phyloP scores from a whole-genome alignment of 129 eudicot genomes.

The Erigeron canadensis region DNA sequence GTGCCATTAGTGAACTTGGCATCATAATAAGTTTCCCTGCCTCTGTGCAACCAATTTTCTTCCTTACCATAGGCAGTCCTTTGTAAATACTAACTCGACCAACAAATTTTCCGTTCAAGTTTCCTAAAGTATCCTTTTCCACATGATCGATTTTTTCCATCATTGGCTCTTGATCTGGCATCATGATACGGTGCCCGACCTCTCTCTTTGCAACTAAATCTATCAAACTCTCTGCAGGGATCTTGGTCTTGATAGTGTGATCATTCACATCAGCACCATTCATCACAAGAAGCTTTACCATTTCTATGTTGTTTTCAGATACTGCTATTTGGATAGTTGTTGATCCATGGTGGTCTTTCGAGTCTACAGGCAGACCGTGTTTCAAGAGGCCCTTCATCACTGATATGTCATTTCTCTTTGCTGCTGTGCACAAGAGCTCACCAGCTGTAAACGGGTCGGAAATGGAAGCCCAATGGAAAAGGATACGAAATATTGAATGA shows the following conservation, averaged over 20 bases:
- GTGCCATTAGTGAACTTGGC: constrained; percentile 68
- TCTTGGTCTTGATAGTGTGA: constrained; percentile 27
- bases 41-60: constrained; percentile 42
- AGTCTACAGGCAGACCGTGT: constrained; percentile 73
- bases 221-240: constrained; percentile 42
- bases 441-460: constrained; percentile 80
- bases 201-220: constrained; percentile 63
- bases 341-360: constrained; percentile 63
- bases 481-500: constrained; percentile 64
- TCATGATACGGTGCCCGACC: constrained; percentile 58
- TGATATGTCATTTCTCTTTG: constrained; percentile 56
- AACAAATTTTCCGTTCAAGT: constrained; percentile 25
- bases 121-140: constrained; percentile 32
- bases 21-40: constrained; percentile 73
- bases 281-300: constrained; percentile 59
- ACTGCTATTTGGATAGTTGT: constrained; percentile 70
- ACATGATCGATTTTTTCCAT: constrained; percentile 4
- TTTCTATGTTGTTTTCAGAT: constrained; percentile 51
- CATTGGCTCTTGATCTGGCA: constrained; percentile 41
- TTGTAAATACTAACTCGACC: constrained; percentile 68
- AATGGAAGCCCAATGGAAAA: constrained; percentile 82
- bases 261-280: constrained; percentile 67
- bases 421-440: constrained; percentile 70
- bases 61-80: constrained; percentile 74
- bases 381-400: constrained; percentile 69